Percentiles rank a stretch among this genome's conserved stretches.
phyloP scores from a whole-genome alignment of 2,329 filamentous ascomycete species.

The Penicillium palitans region DNA sequence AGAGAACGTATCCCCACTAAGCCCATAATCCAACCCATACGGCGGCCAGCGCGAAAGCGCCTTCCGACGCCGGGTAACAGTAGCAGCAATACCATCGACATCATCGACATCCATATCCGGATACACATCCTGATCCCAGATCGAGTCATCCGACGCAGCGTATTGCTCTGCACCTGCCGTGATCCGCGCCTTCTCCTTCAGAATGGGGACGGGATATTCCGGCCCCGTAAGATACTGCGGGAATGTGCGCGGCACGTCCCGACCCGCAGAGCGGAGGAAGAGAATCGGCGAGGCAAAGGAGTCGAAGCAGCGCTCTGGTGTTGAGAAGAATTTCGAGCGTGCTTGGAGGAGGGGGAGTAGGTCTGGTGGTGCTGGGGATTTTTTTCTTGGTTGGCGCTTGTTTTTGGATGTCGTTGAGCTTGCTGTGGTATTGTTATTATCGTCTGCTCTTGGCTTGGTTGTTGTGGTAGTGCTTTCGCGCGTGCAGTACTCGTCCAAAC shows the following conservation, averaged over 20 bases:
- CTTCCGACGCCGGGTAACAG: slow-evolving; percentile 35
- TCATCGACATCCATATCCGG: slow-evolving; percentile 5
- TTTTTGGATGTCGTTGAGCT: not conserved
- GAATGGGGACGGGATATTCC: slow-evolving; percentile 36
- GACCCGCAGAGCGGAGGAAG: slow-evolving; percentile 45
- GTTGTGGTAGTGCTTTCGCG: not conserved
- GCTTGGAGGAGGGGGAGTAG: slow-evolving; percentile 39
- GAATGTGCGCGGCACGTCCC: slow-evolving; percentile 38
- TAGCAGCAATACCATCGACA: not conserved
- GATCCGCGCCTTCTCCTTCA: slow-evolving; percentile 16
- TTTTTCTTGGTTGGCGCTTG: slow-evolving; percentile 11
- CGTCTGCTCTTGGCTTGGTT: not conserved
- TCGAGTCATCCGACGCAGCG: not conserved
- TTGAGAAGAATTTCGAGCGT: slow-evolving; percentile 38
- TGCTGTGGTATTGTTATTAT: not conserved
- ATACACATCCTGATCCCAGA: slow-evolving; percentile 15
- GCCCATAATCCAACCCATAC: slow-evolving; percentile 38
- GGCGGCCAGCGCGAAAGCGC: slow-evolving; percentile 43
- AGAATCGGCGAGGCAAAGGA: slow-evolving; percentile 46
- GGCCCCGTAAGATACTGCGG: slow-evolving; percentile 38
- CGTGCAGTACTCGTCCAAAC: slow-evolving; percentile 44
- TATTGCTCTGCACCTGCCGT: not conserved
- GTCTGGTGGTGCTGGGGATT: slow-evolving; percentile 29
- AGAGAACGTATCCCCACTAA: slow-evolving; percentile 21
- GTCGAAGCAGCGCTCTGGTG: slow-evolving; percentile 45